These are phyloP conservation scores for Urochloa ruziziensis DNA, from an alignment of 176 grass and related monocot species.

Conservation along the genomic window DNA sequence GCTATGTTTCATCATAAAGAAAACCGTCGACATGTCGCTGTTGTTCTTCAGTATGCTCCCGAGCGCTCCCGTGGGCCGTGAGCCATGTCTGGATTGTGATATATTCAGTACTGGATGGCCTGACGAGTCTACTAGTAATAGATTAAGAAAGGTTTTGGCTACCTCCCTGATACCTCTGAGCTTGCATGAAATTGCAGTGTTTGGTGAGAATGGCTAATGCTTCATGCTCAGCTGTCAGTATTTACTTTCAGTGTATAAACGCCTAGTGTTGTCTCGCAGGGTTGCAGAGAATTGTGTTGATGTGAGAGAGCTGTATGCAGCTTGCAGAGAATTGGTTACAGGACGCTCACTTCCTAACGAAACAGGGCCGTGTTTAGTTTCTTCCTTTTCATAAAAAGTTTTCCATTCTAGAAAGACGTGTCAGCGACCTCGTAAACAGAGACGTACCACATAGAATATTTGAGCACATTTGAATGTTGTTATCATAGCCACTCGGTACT, in stretches of 20 bases:
- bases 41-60: background rate
- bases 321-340: too few species aligned
- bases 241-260: background rate
- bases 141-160: background rate
- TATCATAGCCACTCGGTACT: background rate
- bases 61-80: background rate
- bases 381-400: too few species aligned
- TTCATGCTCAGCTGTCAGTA: background rate
- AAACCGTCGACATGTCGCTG: background rate
- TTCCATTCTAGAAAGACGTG: too few species aligned
- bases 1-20: background rate
- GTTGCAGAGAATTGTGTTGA: background rate
- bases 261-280: background rate
- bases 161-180: background rate
- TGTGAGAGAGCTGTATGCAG: background rate
- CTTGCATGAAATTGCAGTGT: too few species aligned
- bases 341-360: too few species aligned
- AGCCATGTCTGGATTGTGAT: background rate
- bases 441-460: too few species aligned
- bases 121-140: background rate
- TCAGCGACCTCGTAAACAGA: too few species aligned
- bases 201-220: background rate
- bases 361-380: too few species aligned
- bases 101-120: background rate
- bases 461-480: background rate